Conservation (phyloP, 345 rosid species). For the Bretschneidera sinensis region DNA sequence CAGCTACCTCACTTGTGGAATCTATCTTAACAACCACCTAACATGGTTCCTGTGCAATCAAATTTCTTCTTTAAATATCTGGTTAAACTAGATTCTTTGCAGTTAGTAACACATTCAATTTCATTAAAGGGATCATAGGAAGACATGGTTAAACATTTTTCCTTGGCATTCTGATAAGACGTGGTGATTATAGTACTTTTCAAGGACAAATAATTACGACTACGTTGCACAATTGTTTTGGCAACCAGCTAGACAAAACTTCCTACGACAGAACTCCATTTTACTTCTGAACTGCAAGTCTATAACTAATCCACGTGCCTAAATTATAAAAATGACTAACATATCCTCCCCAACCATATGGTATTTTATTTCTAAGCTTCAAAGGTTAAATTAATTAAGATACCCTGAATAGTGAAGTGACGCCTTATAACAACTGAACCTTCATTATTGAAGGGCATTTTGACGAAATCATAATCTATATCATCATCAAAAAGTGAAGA, state of each 20-base stretch:
- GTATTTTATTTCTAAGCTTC: not conserved
- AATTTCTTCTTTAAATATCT: no score
- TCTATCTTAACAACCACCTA: not conserved
- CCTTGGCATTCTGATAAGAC: not conserved
- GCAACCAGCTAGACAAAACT: no score
- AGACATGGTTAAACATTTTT: not conserved
- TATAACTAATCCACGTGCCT: not conserved
- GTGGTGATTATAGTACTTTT: no score
- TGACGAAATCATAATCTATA: not conserved
- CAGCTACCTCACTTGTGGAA: no score
- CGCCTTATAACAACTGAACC: not conserved
- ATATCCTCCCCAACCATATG: no score
- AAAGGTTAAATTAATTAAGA: not conserved
- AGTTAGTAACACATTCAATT: not conserved
- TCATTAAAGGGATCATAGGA: not conserved
- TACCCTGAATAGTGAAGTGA: no score
- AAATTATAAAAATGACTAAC: not conserved
- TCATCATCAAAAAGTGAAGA: conserved; percentile 1
- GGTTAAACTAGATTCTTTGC: not conserved
- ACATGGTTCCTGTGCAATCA: not conserved
- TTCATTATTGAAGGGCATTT: conserved; percentile 11
- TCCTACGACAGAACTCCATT: no score
- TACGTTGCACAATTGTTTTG: no score
- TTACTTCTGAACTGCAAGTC: no score
- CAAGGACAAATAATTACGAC: no score